Conservation (phyloP, 441 rosid genomes). For the Bocquillonia castaneifolia region DNA sequence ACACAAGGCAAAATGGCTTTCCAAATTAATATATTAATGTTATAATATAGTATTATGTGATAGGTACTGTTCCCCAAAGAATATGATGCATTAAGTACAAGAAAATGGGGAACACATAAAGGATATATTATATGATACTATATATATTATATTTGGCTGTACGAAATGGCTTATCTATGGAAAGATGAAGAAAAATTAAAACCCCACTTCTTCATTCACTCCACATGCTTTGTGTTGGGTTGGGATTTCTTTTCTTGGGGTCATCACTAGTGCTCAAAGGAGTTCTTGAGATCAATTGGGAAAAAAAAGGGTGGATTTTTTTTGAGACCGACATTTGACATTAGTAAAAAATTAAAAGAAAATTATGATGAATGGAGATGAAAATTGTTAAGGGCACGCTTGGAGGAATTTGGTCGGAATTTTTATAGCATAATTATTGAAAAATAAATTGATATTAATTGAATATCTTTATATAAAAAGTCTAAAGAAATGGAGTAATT, state of each 20-base stretch:
- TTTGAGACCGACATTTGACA: slow-evolving; percentile 10
- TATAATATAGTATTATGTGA: too few relatives aligned
- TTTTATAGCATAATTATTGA: too few relatives aligned
- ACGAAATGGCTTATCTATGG: slow-evolving; percentile 5
- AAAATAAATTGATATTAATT: too few relatives aligned
- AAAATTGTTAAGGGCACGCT: too few relatives aligned
- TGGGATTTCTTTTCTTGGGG: slow-evolving; percentile 21
- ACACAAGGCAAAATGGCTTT: slow-evolving; percentile 15
- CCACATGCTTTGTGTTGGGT: slow-evolving; percentile 38
- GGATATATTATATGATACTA: neutral
- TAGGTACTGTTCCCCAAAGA: too few relatives aligned
- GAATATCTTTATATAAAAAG: too few relatives aligned
- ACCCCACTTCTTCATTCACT: slow-evolving; percentile 27
- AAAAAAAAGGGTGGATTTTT: too few relatives aligned
- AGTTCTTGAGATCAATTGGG: too few relatives aligned
- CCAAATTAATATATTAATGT: too few relatives aligned
- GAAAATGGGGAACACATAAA: neutral
- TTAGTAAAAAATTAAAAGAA: slow-evolving; percentile 1
- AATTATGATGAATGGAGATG: neutral
- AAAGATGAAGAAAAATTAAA: slow-evolving; percentile 18
- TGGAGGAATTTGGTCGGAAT: too few relatives aligned
- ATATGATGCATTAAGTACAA: neutral
- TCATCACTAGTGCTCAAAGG: slow-evolving; percentile 10
- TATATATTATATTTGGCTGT: neutral
- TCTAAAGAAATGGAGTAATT: too few relatives aligned